A percentile compares a stretch with the other conserved stretches of the same genome.
Conservation (phyloP, 2,329 filamentous ascomycete species). For the Daldinia sp. region DNA sequence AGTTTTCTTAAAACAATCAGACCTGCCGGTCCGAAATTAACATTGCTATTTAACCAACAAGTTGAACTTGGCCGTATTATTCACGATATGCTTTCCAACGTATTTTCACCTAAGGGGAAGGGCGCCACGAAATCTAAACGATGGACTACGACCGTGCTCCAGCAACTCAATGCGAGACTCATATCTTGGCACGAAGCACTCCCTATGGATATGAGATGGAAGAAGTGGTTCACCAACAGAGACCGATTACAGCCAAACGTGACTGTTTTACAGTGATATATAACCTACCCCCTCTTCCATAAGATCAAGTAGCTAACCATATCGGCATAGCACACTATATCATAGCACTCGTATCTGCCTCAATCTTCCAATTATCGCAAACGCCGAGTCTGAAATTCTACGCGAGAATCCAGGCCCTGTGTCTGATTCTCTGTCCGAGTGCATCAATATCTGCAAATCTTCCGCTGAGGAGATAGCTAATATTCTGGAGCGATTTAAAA, state of each 20-base stretch:
- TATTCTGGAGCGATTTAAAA: constrained; percentile 1
- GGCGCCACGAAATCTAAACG: not conserved
- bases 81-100: constrained; percentile 13
- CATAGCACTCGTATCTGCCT: constrained; percentile 5
- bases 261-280: not conserved
- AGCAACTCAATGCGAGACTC: constrained; percentile 7
- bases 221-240: constrained; percentile 13
- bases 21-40: constrained; percentile 1
- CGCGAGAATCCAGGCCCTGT: not conserved
- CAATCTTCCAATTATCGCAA: not conserved
- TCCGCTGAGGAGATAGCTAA: not conserved
- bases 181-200: constrained; percentile 14
- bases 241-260: constrained; percentile 12
- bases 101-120: constrained; percentile 2
- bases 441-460: constrained; percentile 3
- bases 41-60: constrained; percentile 14
- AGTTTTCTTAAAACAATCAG: no score
- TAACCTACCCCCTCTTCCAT: not conserved
- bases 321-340: not conserved
- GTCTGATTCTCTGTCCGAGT: not conserved
- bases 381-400: not conserved
- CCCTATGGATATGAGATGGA: constrained; percentile 13
- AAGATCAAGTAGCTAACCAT: not conserved
- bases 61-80: constrained; percentile 13
- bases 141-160: not conserved